Evolutionary conservation across 768 basidiomycete genomes (phyloP), one percentile per base, ranked within the genome.

Genomic region (Tricholoma furcatifolium): DNA sequence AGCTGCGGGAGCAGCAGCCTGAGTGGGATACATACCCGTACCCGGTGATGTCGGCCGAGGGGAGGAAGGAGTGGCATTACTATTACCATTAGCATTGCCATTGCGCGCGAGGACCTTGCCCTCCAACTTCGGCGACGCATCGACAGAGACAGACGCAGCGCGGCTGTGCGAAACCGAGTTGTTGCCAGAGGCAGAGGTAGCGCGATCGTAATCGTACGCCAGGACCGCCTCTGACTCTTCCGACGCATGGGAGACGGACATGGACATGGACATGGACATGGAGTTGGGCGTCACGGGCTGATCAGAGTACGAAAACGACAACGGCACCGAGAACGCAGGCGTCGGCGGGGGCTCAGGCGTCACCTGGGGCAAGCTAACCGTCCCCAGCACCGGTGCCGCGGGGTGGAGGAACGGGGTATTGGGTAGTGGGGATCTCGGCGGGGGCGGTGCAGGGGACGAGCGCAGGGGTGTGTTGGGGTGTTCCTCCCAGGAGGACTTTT

Each of bases 361-460:
- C 23, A 27, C 14, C 3, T 23, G 15, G 3, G 55, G 50, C 9
- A 52, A 23, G 5, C 46, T 56, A 6, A 51, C 46, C 3, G 46
- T 47, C 12, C 45, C 46, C 9, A 52, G 41, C 9, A 47, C 46
- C 10, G 55, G 50, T 12, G 50, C 32, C 3, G 41, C 10, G n/a
- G 47, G 53, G 11, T 42, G 5, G 27, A 23, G 34, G 21, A 46
- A 30, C 23, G 38, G 34, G 5, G 32, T 36, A 6, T 36, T 32
- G 9, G 32, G 48, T 7, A 44, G 43, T 2, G 43, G 45, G 4
- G 50, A 21, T 12, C 20, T 38, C 7, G 49, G 50, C 9, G 46
- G 34, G 3, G 48, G 51, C 30, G 15, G 40, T 12, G 50, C n/a
- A 11, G 31, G 18, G 47, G 36, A 39, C 1, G 35, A 38, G 14